A percentile compares a stretch with the other conserved stretches of the same genome.
Conservation (phyloP, 371 early-diverging fungal species). For the Saksenaea vasiformis region DNA sequence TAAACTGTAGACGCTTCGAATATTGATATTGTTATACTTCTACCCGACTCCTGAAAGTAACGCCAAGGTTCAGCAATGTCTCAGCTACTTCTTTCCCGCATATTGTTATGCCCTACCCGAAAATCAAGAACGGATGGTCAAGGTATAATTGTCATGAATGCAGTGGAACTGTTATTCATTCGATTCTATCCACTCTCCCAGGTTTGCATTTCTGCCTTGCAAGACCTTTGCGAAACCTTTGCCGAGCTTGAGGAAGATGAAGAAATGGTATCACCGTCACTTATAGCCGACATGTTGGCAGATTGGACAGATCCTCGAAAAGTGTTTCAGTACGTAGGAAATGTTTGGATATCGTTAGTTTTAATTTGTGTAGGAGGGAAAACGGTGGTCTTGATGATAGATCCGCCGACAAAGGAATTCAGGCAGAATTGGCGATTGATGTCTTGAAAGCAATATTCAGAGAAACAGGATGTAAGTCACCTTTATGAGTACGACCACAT, state of each 20-base stretch:
- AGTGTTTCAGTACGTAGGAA: slow-evolving; percentile 44
- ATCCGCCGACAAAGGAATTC: slow-evolving; percentile 29
- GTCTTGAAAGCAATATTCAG: slow-evolving; percentile 32
- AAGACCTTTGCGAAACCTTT: slow-evolving; percentile 36
- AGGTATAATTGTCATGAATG: slow-evolving; percentile 14
- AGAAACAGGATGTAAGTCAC: slow-evolving; percentile 20
- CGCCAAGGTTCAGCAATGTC: slow-evolving; percentile 74
- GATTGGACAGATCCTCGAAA: slow-evolving; percentile 64
- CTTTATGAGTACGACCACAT: too few species aligned
- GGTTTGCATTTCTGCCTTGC: slow-evolving; percentile 32
- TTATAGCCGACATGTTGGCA: slow-evolving; percentile 57
- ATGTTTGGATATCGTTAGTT: background rate
- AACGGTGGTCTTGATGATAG: slow-evolving; percentile 13
- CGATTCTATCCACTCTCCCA: background rate
- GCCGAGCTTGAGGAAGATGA: slow-evolving; percentile 41
- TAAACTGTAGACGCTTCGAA: slow-evolving; percentile 57
- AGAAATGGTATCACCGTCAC: slow-evolving; percentile 51
- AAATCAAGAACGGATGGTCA: slow-evolving; percentile 61
- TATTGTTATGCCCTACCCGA: slow-evolving; percentile 71
- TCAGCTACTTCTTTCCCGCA: slow-evolving; percentile 85
- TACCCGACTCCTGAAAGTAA: slow-evolving; percentile 67
- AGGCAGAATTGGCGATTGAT: slow-evolving; percentile 43
- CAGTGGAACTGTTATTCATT: background rate
- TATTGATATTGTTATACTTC: slow-evolving; percentile 77
- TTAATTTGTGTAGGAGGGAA: slow-evolving; percentile 8